Evolutionary conservation across 2,329 filamentous ascomycete genomes (phyloP), one percentile per base, ranked within the genome.

Genomic region (Coleophoma crateriformis): DNA sequence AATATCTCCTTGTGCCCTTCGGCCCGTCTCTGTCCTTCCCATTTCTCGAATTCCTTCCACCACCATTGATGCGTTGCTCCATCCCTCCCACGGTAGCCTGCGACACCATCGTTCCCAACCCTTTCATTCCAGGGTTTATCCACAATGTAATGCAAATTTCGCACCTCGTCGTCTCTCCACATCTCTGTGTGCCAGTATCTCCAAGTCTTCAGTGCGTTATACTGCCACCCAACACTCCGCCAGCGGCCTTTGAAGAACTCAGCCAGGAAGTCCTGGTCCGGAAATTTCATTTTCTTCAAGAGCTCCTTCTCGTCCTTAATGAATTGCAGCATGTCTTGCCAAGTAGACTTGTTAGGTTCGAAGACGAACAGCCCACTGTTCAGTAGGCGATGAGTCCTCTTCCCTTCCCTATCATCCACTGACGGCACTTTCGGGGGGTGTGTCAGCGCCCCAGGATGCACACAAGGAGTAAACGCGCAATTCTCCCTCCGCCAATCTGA

Each of bases 131-230:
- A 83, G 1, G 79, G 79, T 67, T 83, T 82, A 33, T 70, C 73
- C n/a, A 83, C 63, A 46, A 83, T 82, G 49, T 78, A 82, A 59
- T 83, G 79, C 13, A 82, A 61, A 53, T 79, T 79, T 65, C 76
- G 78, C 49, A 82, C 76, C 35, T 67, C 59, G 19, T 72, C 73
- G 52, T 82, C 78, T 6, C 68, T 62, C 79, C 79, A 83, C 51
- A 82, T 75, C 39, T 64, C 60, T 19, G 66, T 62, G 59, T 83
- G 80, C 47, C 80, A 77, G 64, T 71, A 71, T 11, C 76, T 67
- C 70, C 81, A 55, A 13, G 79, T 81, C 71, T 82, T 82, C 56
- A 82, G 71, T 5, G 77, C 79, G 54, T 83, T 83, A 63, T 82
- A 82, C n/a, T 74, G 64, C 58, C 81, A 83, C 1, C 77, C 76